Conservation (phyloP, 768 basidiomycete species). For the Leccinum subgranulosum region DNA sequence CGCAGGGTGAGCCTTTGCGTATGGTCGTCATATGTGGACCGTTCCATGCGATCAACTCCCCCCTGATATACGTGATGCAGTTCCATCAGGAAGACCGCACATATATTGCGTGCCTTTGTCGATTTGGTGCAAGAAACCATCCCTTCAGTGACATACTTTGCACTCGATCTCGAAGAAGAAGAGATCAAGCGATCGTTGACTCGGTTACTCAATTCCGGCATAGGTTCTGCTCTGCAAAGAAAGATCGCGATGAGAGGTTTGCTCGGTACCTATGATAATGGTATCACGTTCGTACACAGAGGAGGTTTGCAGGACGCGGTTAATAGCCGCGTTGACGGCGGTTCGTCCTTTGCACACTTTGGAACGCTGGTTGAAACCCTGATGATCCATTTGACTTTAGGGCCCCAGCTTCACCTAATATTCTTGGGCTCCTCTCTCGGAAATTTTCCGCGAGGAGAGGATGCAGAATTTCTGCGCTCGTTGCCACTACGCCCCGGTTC, state of each 20-base stretch:
- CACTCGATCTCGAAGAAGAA: constrained; percentile 86
- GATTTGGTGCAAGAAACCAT: constrained; percentile 39
- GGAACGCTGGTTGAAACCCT: constrained; percentile 21
- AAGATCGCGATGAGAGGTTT: constrained; percentile 84
- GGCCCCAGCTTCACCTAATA: constrained; percentile 71
- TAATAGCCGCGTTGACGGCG: neutral
- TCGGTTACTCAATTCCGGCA: constrained; percentile 58
- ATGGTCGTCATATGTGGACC: neutral
- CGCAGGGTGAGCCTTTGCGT: constrained; percentile 65
- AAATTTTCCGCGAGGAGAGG: constrained; percentile 75
- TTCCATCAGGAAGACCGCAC: constrained; percentile 84
- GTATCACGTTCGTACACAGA: constrained; percentile 71
- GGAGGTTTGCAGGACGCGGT: constrained; percentile 21
- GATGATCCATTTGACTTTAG: constrained; percentile 24
- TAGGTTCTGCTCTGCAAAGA: constrained; percentile 59
- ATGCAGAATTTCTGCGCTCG: constrained; percentile 68
- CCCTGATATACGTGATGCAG: constrained; percentile 38
- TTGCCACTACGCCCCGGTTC: constrained; percentile 72
- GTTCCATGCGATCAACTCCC: neutral
- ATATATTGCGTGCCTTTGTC: constrained; percentile 72
- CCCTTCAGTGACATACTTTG: constrained; percentile 76
- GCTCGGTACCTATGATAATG: constrained; percentile 91
- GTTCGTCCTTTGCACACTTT: constrained; percentile 7
- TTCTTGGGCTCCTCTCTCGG: constrained; percentile 92
- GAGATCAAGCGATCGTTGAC: constrained; percentile 80